Evolutionary conservation across 208 protist genomes (phyloP).

Genomic region (Trypanosoma lewisi): DNA sequence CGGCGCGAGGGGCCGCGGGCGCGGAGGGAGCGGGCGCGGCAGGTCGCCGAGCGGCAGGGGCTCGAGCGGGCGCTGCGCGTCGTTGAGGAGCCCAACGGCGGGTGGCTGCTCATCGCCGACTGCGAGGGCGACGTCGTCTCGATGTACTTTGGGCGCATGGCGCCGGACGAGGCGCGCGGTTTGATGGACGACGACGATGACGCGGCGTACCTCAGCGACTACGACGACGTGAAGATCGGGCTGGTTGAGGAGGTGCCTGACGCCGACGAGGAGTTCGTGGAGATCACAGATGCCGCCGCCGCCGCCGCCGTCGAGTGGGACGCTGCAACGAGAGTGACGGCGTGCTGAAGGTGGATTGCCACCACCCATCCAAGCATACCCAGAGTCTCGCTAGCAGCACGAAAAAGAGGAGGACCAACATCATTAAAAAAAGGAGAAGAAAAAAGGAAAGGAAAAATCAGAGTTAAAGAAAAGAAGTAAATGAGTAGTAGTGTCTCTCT

Average conservation of each 20-base stretch:
- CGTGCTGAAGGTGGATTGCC: background rate
- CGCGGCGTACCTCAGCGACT: background rate
- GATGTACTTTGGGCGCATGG: slow-evolving; percentile 2
- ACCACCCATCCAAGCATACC: background rate
- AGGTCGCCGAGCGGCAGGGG: background rate
- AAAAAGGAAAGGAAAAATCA: background rate
- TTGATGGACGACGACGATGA: background rate
- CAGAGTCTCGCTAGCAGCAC: too few species aligned
- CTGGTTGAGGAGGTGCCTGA: background rate
- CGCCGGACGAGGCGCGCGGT: background rate
- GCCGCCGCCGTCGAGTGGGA: too few species aligned
- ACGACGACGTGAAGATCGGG: background rate
- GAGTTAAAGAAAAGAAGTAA: background rate
- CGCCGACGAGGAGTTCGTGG: background rate
- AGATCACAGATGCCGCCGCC: background rate
- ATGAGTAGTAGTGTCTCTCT: background rate
- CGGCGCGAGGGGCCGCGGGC: slow-evolving; percentile 41
- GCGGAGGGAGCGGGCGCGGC: slow-evolving; percentile 13
- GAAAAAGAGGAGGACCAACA: background rate
- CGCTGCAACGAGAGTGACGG: background rate
- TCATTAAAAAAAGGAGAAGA: background rate
- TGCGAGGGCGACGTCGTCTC: slow-evolving; percentile 7
- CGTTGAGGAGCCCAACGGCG: slow-evolving; percentile 23
- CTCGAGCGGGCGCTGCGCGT: slow-evolving; percentile 10
- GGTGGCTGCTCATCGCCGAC: slow-evolving; percentile 24